Evolutionary conservation across 768 basidiomycete species (phyloP).

Genomic region (Leccinum incarnatum): DNA sequence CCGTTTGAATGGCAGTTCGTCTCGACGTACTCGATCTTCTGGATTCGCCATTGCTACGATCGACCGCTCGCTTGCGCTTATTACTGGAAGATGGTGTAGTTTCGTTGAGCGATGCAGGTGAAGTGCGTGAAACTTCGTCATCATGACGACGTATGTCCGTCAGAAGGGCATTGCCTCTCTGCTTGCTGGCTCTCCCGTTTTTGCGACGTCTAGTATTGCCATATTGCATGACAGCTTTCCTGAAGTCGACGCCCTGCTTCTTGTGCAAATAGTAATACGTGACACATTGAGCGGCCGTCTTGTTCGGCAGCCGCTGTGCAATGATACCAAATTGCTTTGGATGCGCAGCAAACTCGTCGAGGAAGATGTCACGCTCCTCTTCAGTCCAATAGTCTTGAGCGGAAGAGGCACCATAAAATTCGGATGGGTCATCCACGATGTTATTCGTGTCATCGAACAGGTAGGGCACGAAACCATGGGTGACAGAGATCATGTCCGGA

Average conservation of each 20-base stretch:
- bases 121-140: slow-evolving; percentile 37
- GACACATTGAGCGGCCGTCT: slow-evolving; percentile 86
- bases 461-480: slow-evolving; percentile 56
- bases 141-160: slow-evolving; percentile 81
- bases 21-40: slow-evolving; percentile 36
- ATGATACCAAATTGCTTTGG: slow-evolving; percentile 98
- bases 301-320: slow-evolving; percentile 73
- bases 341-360: slow-evolving; percentile 76
- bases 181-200: slow-evolving; percentile 58
- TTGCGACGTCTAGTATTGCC: slow-evolving; percentile 66
- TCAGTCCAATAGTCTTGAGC: slow-evolving; percentile 88
- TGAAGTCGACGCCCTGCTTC: slow-evolving; percentile 82
- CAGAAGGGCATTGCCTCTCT: slow-evolving; percentile 78
- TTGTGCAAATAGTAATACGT: slow-evolving; percentile 95
- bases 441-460: slow-evolving; percentile 85
- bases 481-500: slow-evolving; percentile 86
- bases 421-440: slow-evolving; percentile 67
- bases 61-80: slow-evolving; percentile 40
- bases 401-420: slow-evolving; percentile 71
- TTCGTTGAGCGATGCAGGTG: slow-evolving; percentile 22
- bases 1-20: slow-evolving; percentile 43
- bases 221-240: slow-evolving; percentile 65
- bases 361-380: slow-evolving; percentile 74
- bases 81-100: slow-evolving; percentile 28
- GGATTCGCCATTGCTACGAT: slow-evolving; percentile 32